phyloP scores from a whole-genome alignment of 345 rosid genomes.

The Murraya paniculata region DNA sequence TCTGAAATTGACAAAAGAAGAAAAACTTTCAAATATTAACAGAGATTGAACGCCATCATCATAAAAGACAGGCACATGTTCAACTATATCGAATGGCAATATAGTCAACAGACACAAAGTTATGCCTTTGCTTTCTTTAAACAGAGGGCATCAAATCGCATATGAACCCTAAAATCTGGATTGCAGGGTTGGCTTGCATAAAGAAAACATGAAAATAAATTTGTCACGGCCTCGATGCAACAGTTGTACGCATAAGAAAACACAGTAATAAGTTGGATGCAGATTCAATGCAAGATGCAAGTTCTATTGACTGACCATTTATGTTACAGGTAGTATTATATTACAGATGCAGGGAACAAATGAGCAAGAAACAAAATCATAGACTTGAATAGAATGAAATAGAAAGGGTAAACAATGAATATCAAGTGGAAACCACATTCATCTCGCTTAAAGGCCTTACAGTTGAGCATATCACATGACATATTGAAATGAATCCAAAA shows the following conservation, averaged over 20 bases:
- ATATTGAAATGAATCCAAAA: not conserved
- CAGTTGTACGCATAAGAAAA: too few species aligned
- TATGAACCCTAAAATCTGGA: not conserved
- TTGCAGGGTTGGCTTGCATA: not conserved
- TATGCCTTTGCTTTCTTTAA: not conserved
- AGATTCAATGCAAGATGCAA: not conserved
- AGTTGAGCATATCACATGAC: not conserved
- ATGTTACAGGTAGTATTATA: not conserved
- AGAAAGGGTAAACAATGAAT: not conserved
- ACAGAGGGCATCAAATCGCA: not conserved
- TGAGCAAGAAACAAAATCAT: not conserved
- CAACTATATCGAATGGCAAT: not conserved
- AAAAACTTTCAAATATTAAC: not conserved
- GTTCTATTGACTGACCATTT: not conserved
- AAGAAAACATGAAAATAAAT: not conserved
- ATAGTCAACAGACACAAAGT: not conserved
- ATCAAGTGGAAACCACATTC: not conserved
- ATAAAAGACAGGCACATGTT: not conserved
- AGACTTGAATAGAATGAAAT: not conserved
- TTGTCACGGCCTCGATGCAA: not conserved
- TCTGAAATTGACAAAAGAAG: constrained; percentile 38
- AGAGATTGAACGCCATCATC: not conserved
- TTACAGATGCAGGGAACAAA: not conserved
- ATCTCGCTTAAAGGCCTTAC: not conserved
- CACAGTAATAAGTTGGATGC: not conserved